phyloP scores from a whole-genome alignment of 2,329 filamentous ascomycete species.

The Botrytis fabae region DNA sequence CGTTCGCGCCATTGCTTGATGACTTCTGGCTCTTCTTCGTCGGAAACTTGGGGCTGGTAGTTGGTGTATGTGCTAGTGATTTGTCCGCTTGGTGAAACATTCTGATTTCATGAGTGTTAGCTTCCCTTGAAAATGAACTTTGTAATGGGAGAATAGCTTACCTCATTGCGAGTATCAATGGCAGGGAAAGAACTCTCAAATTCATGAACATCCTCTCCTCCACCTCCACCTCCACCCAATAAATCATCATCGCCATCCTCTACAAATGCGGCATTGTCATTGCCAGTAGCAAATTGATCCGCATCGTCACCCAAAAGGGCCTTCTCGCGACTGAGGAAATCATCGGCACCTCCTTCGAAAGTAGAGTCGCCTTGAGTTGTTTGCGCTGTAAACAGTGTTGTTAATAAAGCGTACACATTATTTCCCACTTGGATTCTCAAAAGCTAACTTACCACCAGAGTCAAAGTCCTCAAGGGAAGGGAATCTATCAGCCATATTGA shows the following conservation, averaged over 20 bases:
- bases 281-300: slow-evolving; percentile 78
- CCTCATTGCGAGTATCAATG: slow-evolving; percentile 67
- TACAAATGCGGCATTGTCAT: slow-evolving; percentile 65
- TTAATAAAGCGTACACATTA: slow-evolving; percentile 25
- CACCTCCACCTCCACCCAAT: slow-evolving; percentile 55
- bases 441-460: slow-evolving; percentile 46
- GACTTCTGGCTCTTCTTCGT: slow-evolving; percentile 85
- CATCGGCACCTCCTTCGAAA: slow-evolving; percentile 61
- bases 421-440: slow-evolving; percentile 15
- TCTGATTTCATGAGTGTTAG: slow-evolving; percentile 46
- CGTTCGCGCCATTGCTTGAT: slow-evolving; percentile 91
- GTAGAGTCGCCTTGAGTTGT: slow-evolving; percentile 53
- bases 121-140: not conserved
- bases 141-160: slow-evolving; percentile 43
- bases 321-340: slow-evolving; percentile 91
- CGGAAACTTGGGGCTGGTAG: slow-evolving; percentile 44
- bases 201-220: slow-evolving; percentile 44
- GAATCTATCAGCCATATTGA: slow-evolving; percentile 58
- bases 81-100: slow-evolving; percentile 71
- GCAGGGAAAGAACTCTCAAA: slow-evolving; percentile 94
- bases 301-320: slow-evolving; percentile 89
- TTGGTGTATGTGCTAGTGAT: slow-evolving; percentile 66
- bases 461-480: slow-evolving; percentile 61
- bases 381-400: slow-evolving; percentile 56
- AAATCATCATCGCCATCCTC: slow-evolving; percentile 71